Evolutionary conservation across 345 rosid species (phyloP).

Genomic region (thale cress (Arabidopsis thaliana)): TAIR10.1 NC_003070.9:25405001-25405500

Average conservation of each 20-base stretch:
- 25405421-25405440: constrained; percentile 15
- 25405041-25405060: too few species aligned
- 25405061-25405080: too few species aligned
- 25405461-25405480: neutral
- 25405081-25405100: too few species aligned
- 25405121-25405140: too few species aligned
- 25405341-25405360: constrained; percentile 23
- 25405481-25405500: constrained; percentile 18
- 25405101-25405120: too few species aligned
- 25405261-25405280: constrained; percentile 34
- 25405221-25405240: constrained; percentile 10
- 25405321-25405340: constrained; percentile 34
- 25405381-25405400: constrained; percentile 13
- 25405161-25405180: neutral
- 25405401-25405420: constrained; percentile 6
- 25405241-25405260: constrained; percentile 29
- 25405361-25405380: constrained; percentile 27
- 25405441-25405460: constrained; percentile 5
- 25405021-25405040: too few species aligned
- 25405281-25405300: constrained; percentile 18
- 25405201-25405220: neutral
- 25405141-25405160: too few species aligned
- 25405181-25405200: too few species aligned
- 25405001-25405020: too few species aligned
- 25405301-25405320: constrained; percentile 41